Percentiles rank a stretch among this genome's conserved stretches.
phyloP scores from a whole-genome alignment of 441 rosid species.

The Gossypium davidsonii region DNA sequence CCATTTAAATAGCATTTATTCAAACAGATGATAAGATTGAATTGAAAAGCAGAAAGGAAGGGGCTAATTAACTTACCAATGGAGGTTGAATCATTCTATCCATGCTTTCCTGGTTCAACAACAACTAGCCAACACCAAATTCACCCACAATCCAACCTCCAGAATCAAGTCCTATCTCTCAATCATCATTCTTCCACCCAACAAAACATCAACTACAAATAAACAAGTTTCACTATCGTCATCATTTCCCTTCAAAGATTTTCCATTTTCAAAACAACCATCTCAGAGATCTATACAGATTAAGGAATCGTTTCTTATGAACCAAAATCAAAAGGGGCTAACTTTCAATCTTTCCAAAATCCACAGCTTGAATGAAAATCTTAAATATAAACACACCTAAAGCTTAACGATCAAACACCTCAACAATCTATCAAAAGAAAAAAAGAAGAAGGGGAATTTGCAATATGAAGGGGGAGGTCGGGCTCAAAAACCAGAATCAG shows the following conservation, averaged over 20 bases:
- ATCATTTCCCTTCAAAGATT: constrained; percentile 12
- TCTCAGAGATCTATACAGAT: background rate
- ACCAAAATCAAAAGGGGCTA: background rate
- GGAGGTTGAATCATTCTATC: constrained; percentile 71
- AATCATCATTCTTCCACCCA: constrained; percentile 13
- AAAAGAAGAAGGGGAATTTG: background rate
- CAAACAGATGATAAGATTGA: background rate
- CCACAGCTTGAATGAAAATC: constrained; percentile 9
- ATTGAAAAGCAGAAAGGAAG: constrained; percentile 7
- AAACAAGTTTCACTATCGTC: constrained; percentile 3
- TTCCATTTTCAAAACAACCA: background rate
- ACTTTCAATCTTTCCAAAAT: background rate
- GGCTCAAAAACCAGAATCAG: constrained; percentile 19
- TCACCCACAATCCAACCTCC: constrained; percentile 23
- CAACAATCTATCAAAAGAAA: background rate
- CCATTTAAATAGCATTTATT: background rate
- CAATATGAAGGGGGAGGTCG: constrained; percentile 1
- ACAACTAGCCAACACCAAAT: constrained; percentile 20
- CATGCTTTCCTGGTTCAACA: constrained; percentile 29
- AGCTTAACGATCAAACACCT: constrained; percentile 12
- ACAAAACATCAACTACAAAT: constrained; percentile 16
- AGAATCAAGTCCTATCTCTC: constrained; percentile 21
- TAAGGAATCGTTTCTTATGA: background rate
- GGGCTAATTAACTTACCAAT: constrained; percentile 38
- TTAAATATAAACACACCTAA: constrained; percentile 3